These are phyloP conservation scores for Lupinus albus DNA, from an alignment of 306 rosid species.

Conservation along the genomic window DNA sequence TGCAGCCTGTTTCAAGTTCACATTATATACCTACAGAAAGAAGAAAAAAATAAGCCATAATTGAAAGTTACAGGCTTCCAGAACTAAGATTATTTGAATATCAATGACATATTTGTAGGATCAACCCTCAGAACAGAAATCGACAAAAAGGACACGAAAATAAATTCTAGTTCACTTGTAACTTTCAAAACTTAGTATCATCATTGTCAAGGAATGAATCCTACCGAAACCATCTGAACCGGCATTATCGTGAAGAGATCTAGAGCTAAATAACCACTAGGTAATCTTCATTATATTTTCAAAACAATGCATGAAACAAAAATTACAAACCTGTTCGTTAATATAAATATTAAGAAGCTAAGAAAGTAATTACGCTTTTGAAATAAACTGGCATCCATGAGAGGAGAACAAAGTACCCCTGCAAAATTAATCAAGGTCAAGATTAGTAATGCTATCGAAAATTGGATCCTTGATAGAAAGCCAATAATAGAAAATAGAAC, in stretches of 20 bases:
- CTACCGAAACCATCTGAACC: not conserved
- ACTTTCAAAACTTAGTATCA: not conserved
- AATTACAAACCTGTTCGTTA: not conserved
- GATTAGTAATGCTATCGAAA: constrained; percentile 32
- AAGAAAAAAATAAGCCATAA: not conserved
- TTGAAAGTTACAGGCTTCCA: constrained; percentile 17
- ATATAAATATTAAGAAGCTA: constrained; percentile 11
- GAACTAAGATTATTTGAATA: constrained; percentile 14
- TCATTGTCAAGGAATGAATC: not conserved
- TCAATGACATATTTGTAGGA: not conserved
- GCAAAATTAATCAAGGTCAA: constrained; percentile 40
- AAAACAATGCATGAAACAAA: not conserved
- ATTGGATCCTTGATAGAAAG: not conserved
- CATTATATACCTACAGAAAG: constrained; percentile 67
- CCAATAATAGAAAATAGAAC: constrained; percentile 40
- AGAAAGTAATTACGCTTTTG: constrained; percentile 68
- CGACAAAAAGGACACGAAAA: not conserved
- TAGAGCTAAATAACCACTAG: not conserved
- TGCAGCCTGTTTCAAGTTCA: constrained; percentile 91
- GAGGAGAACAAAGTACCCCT: constrained; percentile 98
- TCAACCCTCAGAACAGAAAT: not conserved
- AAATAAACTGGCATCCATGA: constrained; percentile 99
- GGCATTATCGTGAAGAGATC: not conserved
- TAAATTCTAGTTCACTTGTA: not conserved
- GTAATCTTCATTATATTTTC: not conserved